Conservation (phyloP, 2,329 filamentous ascomycete species). For the Neurospora sp. region DNA sequence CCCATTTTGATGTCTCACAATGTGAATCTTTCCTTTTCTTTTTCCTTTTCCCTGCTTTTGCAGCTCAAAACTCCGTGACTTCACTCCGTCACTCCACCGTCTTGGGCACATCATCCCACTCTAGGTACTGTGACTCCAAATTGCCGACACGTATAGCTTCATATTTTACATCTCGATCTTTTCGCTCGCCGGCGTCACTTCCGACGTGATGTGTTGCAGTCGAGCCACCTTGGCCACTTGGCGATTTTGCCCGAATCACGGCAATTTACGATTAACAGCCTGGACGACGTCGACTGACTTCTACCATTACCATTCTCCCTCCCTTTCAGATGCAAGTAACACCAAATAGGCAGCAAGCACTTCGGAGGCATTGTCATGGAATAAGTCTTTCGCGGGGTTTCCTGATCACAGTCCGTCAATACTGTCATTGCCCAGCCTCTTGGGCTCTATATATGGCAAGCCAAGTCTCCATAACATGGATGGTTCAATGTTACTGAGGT, state of each 20-base stretch:
- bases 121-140: not conserved
- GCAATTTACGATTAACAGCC: not conserved
- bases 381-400: not conserved
- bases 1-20: not conserved
- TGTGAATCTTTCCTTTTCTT: not conserved
- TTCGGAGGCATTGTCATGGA: not conserved
- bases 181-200: not conserved
- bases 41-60: not conserved
- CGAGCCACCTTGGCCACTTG: not conserved
- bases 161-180: not conserved
- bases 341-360: not conserved
- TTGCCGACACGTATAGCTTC: not conserved
- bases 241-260: not conserved
- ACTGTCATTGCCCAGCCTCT: not conserved
- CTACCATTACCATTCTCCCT: not conserved
- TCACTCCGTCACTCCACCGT: not conserved
- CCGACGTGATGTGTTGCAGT: not conserved
- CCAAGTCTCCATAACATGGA: not conserved
- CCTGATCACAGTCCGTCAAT: not conserved
- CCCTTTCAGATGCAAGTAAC: not conserved
- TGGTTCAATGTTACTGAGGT: not conserved
- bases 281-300: not conserved
- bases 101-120: not conserved
- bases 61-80: not conserved
- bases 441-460: no score